Evolutionary conservation across 73 alveolate species (phyloP).

Genomic region (Tetrahymena borealis): DNA sequence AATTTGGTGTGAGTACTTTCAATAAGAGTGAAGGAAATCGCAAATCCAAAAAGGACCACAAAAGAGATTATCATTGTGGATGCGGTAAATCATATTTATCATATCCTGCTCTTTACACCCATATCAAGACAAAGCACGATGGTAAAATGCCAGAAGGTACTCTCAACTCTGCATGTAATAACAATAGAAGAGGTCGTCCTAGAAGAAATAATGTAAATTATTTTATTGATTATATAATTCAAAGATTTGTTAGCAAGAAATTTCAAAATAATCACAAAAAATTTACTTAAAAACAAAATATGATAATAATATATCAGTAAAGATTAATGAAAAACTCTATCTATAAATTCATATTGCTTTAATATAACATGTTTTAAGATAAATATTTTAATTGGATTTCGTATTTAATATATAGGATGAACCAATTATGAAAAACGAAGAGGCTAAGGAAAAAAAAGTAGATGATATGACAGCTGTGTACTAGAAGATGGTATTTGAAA

Average conservation of each 20-base stretch:
- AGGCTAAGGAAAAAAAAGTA: neutral
- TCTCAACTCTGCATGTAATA: neutral
- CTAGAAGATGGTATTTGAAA: neutral
- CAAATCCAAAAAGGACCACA: neutral
- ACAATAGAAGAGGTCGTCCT: neutral
- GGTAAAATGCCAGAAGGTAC: slow-evolving; percentile 28
- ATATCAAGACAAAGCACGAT: slow-evolving; percentile 71
- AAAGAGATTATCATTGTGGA: slow-evolving; percentile 80
- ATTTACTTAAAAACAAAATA: neutral
- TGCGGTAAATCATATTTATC: slow-evolving; percentile 94
- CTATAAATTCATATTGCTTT: too few species aligned
- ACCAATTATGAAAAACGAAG: neutral
- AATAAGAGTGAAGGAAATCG: neutral
- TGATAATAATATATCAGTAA: too few species aligned
- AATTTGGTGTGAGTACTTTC: neutral
- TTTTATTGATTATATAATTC: neutral
- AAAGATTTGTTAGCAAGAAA: too few species aligned
- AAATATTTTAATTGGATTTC: too few species aligned
- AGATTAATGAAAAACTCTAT: too few species aligned
- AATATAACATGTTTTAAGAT: too few species aligned
- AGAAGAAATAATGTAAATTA: neutral
- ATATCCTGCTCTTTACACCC: slow-evolving; percentile 98
- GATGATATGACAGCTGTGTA: neutral
- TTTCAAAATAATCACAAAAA: too few species aligned
- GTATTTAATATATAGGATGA: neutral